Evolutionary conservation across 2,329 filamentous ascomycete genomes (phyloP), one percentile per base, ranked within the genome.

Genomic region (Aureobasidium pullulans): DNA sequence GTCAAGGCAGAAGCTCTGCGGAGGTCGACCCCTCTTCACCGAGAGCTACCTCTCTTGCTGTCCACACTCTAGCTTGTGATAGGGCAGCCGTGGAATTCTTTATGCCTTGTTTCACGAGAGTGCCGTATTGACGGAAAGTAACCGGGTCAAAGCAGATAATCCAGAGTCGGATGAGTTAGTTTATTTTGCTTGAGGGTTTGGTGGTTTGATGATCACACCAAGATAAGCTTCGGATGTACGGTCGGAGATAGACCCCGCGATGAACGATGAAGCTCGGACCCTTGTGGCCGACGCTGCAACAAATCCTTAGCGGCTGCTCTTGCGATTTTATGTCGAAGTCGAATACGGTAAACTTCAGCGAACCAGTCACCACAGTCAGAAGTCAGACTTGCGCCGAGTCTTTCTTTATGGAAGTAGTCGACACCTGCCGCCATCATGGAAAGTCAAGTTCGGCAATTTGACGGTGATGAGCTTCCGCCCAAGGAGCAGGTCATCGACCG

Each of bases 401-500:
- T 31, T 31, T 37, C 16, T 54, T 48, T 7, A 60, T 50, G 62
- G 53, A 56, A 56, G 11, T 48, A 48, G 54, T 40, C 36, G 31
- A 36, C n/a, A 40, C 13, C 52, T 46, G 28, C 39, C 39, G 43
- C 39, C 54, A 57, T 40, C 42, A 57, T 57, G 54, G 54, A 57
- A 16, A 15, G 11, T 29, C 53, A 57, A 57, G 36, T 19, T 15
- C 53, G 36, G 13, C 43, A 39, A 16, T 36, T 10, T 50, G 47
- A 50, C 58, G 36, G n/a, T 11, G 50, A 54, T 47, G 60, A 61
- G 15, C 54, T 60, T 23, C 58, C 59, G 39, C 47, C 60, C 68
- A 96, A 96, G 81, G 85, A 90, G 78, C 91, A 96, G 82, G 87
- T 96, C 72, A 83, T 90, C 57, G 91, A 96, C 75, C 86, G 86